phyloP scores from a whole-genome alignment of 495 filamentous ascomycete genomes.

The Aspergillus saccharolyticus region DNA sequence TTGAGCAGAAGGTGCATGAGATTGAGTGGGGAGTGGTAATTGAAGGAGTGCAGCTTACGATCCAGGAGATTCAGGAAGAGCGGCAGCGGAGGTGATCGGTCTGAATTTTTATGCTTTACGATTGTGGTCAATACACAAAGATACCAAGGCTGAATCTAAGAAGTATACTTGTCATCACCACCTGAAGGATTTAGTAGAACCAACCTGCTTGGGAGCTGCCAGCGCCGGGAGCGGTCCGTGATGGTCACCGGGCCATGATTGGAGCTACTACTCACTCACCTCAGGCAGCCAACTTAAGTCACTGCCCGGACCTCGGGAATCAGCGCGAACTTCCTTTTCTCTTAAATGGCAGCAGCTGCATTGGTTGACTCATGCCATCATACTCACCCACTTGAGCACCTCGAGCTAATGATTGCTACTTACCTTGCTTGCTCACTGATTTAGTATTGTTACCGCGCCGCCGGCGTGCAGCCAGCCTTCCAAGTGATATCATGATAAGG shows the following conservation, averaged over 20 bases:
- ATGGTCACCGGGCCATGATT: too few relatives aligned
- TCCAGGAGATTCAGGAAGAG: conserved; percentile 39
- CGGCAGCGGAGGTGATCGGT: conserved; percentile 16
- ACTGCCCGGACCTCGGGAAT: too few relatives aligned
- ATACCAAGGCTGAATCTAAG: background rate
- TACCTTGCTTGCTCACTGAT: background rate
- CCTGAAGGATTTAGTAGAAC: background rate
- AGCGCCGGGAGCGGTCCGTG: too few relatives aligned
- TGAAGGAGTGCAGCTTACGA: conserved; percentile 57
- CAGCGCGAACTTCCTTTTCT: background rate
- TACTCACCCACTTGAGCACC: background rate
- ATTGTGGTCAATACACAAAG: background rate
- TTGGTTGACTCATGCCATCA: background rate
- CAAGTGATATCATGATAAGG: background rate
- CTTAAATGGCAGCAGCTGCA: background rate
- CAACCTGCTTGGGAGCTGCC: background rate
- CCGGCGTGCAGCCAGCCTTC: background rate
- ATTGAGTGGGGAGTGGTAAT: conserved; percentile 68
- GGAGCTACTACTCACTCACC: too few relatives aligned
- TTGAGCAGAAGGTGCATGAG: conserved; percentile 66
- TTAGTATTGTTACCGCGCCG: background rate
- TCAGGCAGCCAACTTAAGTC: too few relatives aligned
- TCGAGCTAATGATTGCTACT: background rate
- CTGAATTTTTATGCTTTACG: background rate
- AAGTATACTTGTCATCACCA: background rate